Conservation (phyloP, 345 rosid genomes). For the Erysimum cheiranthoides region DNA sequence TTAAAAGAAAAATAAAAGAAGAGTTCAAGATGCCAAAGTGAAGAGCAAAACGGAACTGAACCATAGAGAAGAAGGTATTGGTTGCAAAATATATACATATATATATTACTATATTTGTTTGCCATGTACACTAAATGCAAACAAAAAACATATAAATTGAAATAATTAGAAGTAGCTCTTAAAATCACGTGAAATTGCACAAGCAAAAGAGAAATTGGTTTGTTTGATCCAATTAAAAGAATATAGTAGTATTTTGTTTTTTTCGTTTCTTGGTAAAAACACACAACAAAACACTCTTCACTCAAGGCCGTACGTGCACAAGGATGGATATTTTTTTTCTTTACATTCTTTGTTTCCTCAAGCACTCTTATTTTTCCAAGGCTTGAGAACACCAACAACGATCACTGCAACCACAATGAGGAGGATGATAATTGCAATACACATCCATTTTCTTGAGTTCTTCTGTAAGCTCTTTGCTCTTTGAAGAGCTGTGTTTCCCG, state of each 20-base stretch:
- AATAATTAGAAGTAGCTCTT: not conserved
- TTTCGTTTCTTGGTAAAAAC: constrained; percentile 8
- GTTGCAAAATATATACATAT: no score
- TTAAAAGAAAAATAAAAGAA: no score
- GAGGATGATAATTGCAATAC: constrained; percentile 84
- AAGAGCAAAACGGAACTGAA: no score
- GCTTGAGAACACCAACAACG: constrained; percentile 75
- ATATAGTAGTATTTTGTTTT: constrained; percentile 6
- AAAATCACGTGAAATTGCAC: not conserved
- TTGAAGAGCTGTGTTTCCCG: constrained; percentile 83
- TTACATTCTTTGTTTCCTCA: constrained; percentile 25
- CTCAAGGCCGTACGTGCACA: constrained; percentile 29
- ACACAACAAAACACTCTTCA: constrained; percentile 33
- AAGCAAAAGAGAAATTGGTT: constrained; percentile 26
- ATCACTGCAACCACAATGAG: constrained; percentile 75
- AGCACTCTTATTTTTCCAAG: constrained; percentile 80
- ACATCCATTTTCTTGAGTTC: constrained; percentile 93
- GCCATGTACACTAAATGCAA: not conserved
- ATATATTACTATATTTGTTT: no score
- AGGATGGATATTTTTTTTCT: constrained; percentile 1
- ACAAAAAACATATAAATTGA: not conserved
- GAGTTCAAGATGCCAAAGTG: no score
- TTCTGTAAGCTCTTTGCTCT: constrained; percentile 81
- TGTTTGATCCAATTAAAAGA: constrained; percentile 38
- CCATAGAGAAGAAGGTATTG: no score